A percentile compares a stretch with the other conserved stretches of the same genome.
These are phyloP conservation scores for Candida ulmi DNA, from an alignment of 805 yeast species.

Conservation along the genomic window DNA sequence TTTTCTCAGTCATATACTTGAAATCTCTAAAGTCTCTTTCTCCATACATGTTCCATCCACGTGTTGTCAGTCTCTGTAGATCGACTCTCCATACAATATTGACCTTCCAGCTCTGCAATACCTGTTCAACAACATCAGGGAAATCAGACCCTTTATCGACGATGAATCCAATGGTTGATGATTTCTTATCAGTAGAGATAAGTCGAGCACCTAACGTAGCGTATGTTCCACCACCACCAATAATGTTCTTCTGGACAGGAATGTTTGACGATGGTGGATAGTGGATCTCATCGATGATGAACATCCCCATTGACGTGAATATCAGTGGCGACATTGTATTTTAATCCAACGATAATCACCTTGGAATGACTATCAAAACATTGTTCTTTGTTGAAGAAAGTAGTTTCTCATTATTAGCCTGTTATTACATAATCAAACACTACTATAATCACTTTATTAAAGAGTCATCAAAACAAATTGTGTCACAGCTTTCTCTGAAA, in stretches of 20 bases:
- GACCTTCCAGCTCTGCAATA: constrained; percentile 55
- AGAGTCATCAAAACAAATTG: no score
- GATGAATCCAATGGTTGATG: constrained; percentile 56
- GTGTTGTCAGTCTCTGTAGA: constrained; percentile 53
- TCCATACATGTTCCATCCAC: constrained; percentile 77
- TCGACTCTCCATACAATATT: constrained; percentile 54
- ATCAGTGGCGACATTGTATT: constrained; percentile 11
- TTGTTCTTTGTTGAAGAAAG: no score
- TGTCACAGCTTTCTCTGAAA: no score
- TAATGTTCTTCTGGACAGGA: constrained; percentile 40
- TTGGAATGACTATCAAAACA: no score
- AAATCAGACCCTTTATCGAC: constrained; percentile 80
- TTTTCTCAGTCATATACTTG: constrained; percentile 56
- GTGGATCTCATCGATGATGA: constrained; percentile 82
- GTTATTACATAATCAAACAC: no score
- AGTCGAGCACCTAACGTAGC: constrained; percentile 72
- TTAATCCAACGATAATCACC: no score
- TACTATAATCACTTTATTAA: no score
- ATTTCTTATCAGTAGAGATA: constrained; percentile 32
- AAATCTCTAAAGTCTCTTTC: constrained; percentile 57
- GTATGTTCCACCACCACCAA: constrained; percentile 91
- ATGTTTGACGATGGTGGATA: constrained; percentile 32
- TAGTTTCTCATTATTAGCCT: no score
- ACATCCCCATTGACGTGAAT: constrained; percentile 78
- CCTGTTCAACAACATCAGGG: constrained; percentile 40